Conservation (phyloP, 805 yeast species). For the Candida pseudoglaebosa region DNA sequence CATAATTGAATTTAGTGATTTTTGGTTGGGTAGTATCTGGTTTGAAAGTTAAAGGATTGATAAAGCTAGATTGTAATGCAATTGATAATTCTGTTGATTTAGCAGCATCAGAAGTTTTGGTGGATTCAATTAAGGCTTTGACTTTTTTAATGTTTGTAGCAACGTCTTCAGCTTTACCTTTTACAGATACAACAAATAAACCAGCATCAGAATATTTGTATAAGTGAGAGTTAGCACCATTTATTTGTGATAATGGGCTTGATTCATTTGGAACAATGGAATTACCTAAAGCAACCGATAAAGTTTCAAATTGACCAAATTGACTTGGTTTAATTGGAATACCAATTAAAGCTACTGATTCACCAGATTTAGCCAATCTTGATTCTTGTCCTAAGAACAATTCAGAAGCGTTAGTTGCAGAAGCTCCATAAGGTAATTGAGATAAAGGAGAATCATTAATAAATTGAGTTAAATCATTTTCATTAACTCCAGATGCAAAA, state of each 20-base stretch:
- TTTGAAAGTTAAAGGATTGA: slow-evolving; percentile 25
- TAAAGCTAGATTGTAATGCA: slow-evolving; percentile 39
- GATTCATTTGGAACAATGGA: slow-evolving; percentile 47
- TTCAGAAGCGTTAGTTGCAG: slow-evolving; percentile 39
- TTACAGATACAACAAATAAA: slow-evolving; percentile 66
- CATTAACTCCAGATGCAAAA: slow-evolving; percentile 68
- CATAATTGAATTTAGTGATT: slow-evolving; percentile 70
- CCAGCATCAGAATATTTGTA: slow-evolving; percentile 74
- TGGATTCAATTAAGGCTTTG: slow-evolving; percentile 37
- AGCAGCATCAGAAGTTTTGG: slow-evolving; percentile 43
- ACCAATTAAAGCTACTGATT: slow-evolving; percentile 74
- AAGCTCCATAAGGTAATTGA: slow-evolving; percentile 58
- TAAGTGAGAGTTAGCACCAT: slow-evolving; percentile 51
- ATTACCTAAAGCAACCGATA: slow-evolving; percentile 64
- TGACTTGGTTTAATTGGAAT: slow-evolving; percentile 66
- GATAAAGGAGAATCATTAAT: slow-evolving; percentile 63
- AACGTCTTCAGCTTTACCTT: slow-evolving; percentile 59
- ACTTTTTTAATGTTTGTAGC: slow-evolving; percentile 58
- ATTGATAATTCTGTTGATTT: slow-evolving; percentile 39
- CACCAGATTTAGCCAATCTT: slow-evolving; percentile 61
- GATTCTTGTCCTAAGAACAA: slow-evolving; percentile 62
- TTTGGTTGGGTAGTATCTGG: slow-evolving; percentile 35
- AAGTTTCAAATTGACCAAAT: slow-evolving; percentile 63
- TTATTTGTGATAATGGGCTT: slow-evolving; percentile 46
- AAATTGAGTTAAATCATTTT: slow-evolving; percentile 64